phyloP scores from a whole-genome alignment of 164 flowering plant genomes.

The Taxillus chinensis region DNA sequence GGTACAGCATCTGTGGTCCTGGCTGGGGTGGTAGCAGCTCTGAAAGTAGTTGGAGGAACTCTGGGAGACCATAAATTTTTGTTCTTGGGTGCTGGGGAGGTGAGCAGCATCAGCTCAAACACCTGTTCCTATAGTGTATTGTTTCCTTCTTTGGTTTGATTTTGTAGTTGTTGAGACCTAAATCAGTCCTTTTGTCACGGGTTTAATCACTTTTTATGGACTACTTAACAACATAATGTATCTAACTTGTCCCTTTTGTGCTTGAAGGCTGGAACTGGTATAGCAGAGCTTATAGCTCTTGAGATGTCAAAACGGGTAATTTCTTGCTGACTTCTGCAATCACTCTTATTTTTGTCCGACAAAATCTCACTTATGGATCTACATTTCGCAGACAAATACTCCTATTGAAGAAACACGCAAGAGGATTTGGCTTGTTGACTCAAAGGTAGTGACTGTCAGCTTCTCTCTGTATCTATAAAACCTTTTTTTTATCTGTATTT shows the following conservation, averaged over 20 bases:
- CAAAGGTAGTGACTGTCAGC: slow-evolving; percentile 30
- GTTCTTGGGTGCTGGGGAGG: slow-evolving; percentile 95
- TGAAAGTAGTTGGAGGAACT: slow-evolving; percentile 55
- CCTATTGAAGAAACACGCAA: slow-evolving; percentile 49
- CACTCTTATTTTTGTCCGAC: not conserved
- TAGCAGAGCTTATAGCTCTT: slow-evolving; percentile 67
- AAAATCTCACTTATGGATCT: not conserved
- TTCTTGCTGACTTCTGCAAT: not conserved
- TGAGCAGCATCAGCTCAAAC: slow-evolving; percentile 11
- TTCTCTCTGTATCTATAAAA: not conserved
- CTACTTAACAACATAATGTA: not conserved
- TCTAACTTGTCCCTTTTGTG: slow-evolving; percentile 11
- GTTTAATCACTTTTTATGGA: too few species aligned
- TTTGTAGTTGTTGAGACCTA: too few species aligned
- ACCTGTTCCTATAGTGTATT: too few species aligned
- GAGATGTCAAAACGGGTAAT: slow-evolving; percentile 46
- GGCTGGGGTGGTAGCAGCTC: slow-evolving; percentile 61
- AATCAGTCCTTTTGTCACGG: too few species aligned
- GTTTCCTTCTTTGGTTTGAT: too few species aligned
- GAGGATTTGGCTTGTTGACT: slow-evolving; percentile 64
- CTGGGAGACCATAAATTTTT: slow-evolving; percentile 74
- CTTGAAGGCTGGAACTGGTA: slow-evolving; percentile 68
- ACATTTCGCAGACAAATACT: slow-evolving; percentile 21
- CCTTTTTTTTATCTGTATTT: not conserved
- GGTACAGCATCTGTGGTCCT: slow-evolving; percentile 90